These are phyloP conservation scores for Wakefieldia striispora DNA, from an alignment of 768 basidiomycete genomes.

Conservation along the genomic window DNA sequence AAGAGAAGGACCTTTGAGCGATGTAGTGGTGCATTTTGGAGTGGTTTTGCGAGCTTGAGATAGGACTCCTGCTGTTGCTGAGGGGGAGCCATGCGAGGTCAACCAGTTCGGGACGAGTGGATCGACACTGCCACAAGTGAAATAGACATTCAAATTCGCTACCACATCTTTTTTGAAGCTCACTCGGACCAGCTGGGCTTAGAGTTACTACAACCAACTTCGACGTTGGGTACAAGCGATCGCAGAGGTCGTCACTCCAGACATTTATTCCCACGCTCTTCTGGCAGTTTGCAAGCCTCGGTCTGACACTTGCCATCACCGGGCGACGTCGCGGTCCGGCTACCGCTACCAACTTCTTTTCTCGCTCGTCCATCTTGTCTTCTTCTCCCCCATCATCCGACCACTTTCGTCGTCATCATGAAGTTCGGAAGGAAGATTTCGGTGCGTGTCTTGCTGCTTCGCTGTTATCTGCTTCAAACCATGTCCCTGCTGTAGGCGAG, in stretches of 20 bases:
- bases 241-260: too few relatives aligned
- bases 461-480: not conserved
- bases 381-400: not conserved
- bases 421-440: conserved; percentile 82
- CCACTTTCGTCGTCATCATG: conserved; percentile 38
- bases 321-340: not conserved
- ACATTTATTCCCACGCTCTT: conserved; percentile 10
- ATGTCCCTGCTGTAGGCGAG: conserved; percentile 50
- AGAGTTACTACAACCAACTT: too few relatives aligned
- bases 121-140: conserved; percentile 8
- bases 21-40: conserved; percentile 11
- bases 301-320: too few relatives aligned
- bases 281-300: too few relatives aligned
- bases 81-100: not conserved
- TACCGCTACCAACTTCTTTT: not conserved
- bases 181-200: too few relatives aligned
- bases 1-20: conserved; percentile 72
- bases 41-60: conserved; percentile 9
- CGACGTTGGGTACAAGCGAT: too few relatives aligned
- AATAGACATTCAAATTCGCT: too few relatives aligned
- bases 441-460: conserved; percentile 35
- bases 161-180: too few relatives aligned
- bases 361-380: not conserved
- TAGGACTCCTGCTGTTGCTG: conserved; percentile 11
- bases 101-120: not conserved